Percentiles rank a stretch among this genome's conserved stretches.
Evolutionary conservation across 305 asterid species (phyloP).

Genomic region (Fraxinus xanthoxyloides): DNA sequence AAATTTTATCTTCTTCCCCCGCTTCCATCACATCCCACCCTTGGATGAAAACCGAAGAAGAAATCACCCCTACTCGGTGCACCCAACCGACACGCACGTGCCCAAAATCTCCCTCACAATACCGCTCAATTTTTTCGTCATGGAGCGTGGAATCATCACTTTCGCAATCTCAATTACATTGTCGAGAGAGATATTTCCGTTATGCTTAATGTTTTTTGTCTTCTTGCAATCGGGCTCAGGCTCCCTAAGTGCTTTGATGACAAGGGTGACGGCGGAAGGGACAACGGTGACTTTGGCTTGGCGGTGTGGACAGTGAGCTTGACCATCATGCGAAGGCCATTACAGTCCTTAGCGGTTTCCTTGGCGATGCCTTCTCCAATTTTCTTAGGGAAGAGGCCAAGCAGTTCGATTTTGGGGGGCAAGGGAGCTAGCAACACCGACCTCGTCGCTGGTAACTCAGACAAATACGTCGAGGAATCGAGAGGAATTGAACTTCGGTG

Average conservation of each 20-base stretch:
- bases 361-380: not conserved
- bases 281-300: not conserved
- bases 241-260: conserved; percentile 48
- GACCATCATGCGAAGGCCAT: not conserved
- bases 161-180: not conserved
- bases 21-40: too few relatives aligned
- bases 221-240: conserved; percentile 47
- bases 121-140: not conserved
- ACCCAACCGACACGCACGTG: not conserved
- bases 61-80: not conserved
- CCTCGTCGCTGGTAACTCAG: conserved; percentile 45
- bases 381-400: not conserved
- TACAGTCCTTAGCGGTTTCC: not conserved
- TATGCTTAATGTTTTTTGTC: conserved; percentile 40
- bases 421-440: conserved; percentile 1
- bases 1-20: too few relatives aligned
- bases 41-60: too few relatives aligned
- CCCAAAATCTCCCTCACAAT: not conserved
- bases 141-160: not conserved
- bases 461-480: conserved; percentile 45
- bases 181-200: not conserved
- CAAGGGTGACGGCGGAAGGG: conserved; percentile 45
- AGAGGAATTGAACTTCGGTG: conserved; percentile 22
- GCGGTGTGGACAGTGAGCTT: not conserved
- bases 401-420: not conserved